Evolutionary conservation across 1,284 basidiomycete genomes (phyloP).

Genomic region (Ganoderma meredithae): DNA sequence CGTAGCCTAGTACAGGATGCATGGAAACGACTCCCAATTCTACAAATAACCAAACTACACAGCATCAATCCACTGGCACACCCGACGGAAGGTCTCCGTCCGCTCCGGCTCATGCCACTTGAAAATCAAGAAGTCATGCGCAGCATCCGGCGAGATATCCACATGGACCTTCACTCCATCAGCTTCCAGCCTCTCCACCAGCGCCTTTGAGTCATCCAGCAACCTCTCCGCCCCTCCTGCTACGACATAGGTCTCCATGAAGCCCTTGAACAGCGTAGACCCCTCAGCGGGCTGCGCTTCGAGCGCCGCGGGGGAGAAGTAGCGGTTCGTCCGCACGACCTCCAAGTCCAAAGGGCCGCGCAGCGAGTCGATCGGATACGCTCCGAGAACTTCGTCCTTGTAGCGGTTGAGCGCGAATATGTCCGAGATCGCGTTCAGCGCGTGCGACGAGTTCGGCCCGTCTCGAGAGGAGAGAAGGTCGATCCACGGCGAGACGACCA

Average conservation of each 20-base stretch:
- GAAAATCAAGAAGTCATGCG: slow-evolving; percentile 32
- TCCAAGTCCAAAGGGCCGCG: slow-evolving; percentile 25
- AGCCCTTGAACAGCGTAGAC: slow-evolving; percentile 32
- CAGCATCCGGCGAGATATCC: slow-evolving; percentile 27
- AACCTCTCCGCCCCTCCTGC: slow-evolving; percentile 36
- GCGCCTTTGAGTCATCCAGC: slow-evolving; percentile 34
- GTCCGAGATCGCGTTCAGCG: slow-evolving; percentile 22
- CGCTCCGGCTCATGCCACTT: slow-evolving; percentile 35
- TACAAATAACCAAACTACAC: background rate
- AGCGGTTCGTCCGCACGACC: slow-evolving; percentile 24
- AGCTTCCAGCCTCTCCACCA: slow-evolving; percentile 30
- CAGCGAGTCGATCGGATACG: slow-evolving; percentile 22
- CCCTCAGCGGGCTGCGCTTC: slow-evolving; percentile 18
- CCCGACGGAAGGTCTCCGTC: slow-evolving; percentile 20
- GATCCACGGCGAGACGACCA: slow-evolving; percentile 65
- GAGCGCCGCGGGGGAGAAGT: slow-evolving; percentile 33
- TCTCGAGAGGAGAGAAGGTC: slow-evolving; percentile 54
- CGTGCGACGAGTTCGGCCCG: slow-evolving; percentile 39
- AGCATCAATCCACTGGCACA: slow-evolving; percentile 24
- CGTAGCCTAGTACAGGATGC: too few relatives aligned
- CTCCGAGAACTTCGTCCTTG: slow-evolving; percentile 12
- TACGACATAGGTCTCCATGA: slow-evolving; percentile 36
- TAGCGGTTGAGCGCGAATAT: slow-evolving; percentile 23
- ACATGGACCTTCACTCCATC: slow-evolving; percentile 28
- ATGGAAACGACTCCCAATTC: background rate